These are phyloP conservation scores for Amphichorda felina DNA, from an alignment of 2,329 filamentous ascomycete genomes.

Conservation along the genomic window DNA sequence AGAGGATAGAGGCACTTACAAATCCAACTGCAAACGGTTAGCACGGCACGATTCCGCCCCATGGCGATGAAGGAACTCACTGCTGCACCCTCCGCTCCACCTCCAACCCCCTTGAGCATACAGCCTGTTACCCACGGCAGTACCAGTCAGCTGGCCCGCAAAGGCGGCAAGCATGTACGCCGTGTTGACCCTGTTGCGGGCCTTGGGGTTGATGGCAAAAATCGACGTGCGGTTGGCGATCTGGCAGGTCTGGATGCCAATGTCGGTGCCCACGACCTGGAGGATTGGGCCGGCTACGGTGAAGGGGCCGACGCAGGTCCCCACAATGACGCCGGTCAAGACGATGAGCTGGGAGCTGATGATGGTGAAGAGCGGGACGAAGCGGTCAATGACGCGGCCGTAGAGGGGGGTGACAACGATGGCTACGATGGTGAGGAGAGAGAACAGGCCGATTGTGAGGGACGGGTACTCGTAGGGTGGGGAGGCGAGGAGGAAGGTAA, in stretches of 20 bases:
- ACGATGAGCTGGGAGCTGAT: slow-evolving; percentile 48
- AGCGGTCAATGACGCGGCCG: slow-evolving; percentile 55
- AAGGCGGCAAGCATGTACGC: slow-evolving; percentile 72
- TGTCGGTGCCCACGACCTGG: slow-evolving; percentile 58
- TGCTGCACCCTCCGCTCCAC: too few relatives aligned
- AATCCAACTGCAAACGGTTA: too few relatives aligned
- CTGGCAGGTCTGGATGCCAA: slow-evolving; percentile 62
- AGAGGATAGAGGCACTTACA: too few relatives aligned
- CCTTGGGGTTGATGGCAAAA: slow-evolving; percentile 58
- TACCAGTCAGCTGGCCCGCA: slow-evolving; percentile 63
- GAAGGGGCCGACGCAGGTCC: slow-evolving; percentile 55
- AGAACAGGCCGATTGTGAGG: slow-evolving; percentile 64
- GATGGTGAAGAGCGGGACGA: slow-evolving; percentile 56
- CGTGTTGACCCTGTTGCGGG: slow-evolving; percentile 66
- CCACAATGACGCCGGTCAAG: slow-evolving; percentile 50
- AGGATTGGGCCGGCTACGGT: slow-evolving; percentile 61
- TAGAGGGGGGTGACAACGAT: slow-evolving; percentile 60
- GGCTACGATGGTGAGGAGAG: slow-evolving; percentile 60
- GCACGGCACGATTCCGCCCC: too few relatives aligned
- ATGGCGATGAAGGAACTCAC: too few relatives aligned
- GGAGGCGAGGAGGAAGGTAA: slow-evolving; percentile 67
- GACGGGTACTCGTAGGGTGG: slow-evolving; percentile 57
- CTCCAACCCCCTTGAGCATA: slow-evolving; percentile 40
- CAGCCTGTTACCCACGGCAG: slow-evolving; percentile 41
- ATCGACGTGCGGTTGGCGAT: slow-evolving; percentile 63